Evolutionary conservation across 345 rosid genomes (phyloP).

Genomic region (Diplotaxis tenuifolia): DNA sequence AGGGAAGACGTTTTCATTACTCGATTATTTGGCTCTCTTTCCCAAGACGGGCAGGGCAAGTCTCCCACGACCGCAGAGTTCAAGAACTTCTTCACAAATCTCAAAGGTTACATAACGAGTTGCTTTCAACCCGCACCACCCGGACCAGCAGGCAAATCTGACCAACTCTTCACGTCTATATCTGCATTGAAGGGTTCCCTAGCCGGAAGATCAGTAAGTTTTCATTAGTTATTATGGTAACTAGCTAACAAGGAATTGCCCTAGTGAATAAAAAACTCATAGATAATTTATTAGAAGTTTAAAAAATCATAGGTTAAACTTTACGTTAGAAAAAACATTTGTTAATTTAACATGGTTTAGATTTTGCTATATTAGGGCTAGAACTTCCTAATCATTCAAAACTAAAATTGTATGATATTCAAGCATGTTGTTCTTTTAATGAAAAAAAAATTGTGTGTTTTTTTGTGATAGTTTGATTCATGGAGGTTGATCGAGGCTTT

Average conservation of each 20-base stretch:
- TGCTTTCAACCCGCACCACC: not conserved
- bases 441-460: not conserved
- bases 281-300: no score
- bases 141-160: conserved; percentile 4
- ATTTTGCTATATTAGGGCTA: no score
- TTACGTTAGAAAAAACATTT: no score
- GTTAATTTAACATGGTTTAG: no score
- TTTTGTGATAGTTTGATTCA: not conserved
- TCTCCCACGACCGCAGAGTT: not conserved
- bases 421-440: not conserved
- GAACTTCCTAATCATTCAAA: no score
- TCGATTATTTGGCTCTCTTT: not conserved
- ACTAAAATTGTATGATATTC: no score
- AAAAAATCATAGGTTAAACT: no score
- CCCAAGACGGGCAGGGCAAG: not conserved
- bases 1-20: not conserved
- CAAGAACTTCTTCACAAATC: not conserved
- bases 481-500: conserved; percentile 1
- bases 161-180: not conserved
- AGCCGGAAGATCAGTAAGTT: conserved; percentile 4
- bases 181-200: not conserved
- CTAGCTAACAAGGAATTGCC: no score
- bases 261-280: no score
- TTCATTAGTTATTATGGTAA: not conserved
- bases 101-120: not conserved